Percentiles rank a stretch among this genome's conserved stretches.
Evolutionary conservation across 139 green algal genomes (phyloP).

Genomic region (Tetradesmus obliquus): DNA sequence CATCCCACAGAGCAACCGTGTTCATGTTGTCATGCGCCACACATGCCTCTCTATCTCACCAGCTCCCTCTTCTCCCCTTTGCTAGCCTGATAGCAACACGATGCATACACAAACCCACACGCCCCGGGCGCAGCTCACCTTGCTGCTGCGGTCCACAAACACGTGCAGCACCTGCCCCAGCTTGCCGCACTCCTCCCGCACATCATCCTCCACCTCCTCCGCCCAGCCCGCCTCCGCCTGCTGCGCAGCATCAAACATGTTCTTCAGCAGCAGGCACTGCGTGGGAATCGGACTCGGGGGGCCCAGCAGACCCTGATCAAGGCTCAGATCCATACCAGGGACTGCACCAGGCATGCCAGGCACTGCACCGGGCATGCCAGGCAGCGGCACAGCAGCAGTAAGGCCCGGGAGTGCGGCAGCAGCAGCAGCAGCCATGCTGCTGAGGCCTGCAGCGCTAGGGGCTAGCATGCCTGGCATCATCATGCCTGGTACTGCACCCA

Average conservation of each 20-base stretch:
- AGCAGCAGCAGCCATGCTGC: constrained; percentile 16
- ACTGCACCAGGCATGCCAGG: constrained; percentile 17
- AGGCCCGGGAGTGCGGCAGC: neutral
- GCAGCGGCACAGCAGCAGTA: neutral
- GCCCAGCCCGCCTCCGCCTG: constrained; percentile 88
- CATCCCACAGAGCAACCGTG: too few relatives aligned
- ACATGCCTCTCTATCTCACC: too few relatives aligned
- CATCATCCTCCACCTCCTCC: constrained; percentile 90
- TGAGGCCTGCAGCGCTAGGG: constrained; percentile 8
- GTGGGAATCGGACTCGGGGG: constrained; percentile 92
- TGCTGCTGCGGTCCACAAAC: constrained; percentile 75
- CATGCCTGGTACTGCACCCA: constrained; percentile 6
- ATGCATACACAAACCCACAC: too few relatives aligned
- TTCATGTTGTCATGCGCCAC: too few relatives aligned
- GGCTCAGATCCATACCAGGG: constrained; percentile 28
- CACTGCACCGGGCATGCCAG: neutral
- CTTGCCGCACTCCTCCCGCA: constrained; percentile 91
- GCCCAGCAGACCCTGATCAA: constrained; percentile 88
- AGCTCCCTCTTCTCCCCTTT: too few relatives aligned
- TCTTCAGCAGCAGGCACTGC: constrained; percentile 94
- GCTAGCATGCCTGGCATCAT: neutral
- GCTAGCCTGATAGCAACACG: too few relatives aligned
- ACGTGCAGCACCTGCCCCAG: constrained; percentile 89
- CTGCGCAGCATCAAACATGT: constrained; percentile 91
- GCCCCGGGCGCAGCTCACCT: too few relatives aligned